A percentile compares a stretch with the other conserved stretches of the same genome.
Conservation (phyloP, 2,329 filamentous ascomycete genomes). For the Amylocarpus encephaloides region DNA sequence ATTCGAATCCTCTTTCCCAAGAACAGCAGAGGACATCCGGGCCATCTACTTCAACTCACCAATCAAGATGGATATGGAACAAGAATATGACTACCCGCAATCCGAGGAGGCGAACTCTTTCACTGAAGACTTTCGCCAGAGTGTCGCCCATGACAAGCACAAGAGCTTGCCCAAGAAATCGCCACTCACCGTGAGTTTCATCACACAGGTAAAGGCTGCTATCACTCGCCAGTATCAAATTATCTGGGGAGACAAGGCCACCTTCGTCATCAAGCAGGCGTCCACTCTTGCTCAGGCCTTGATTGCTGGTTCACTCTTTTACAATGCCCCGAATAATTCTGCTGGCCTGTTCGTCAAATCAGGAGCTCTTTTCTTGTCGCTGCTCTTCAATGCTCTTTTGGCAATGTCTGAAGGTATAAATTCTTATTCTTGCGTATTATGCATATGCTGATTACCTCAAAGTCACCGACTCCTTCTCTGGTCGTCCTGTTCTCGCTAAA, state of each 20-base stretch:
- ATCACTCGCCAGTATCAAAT: slow-evolving; percentile 58
- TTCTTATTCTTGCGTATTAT: neutral
- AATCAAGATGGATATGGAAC: slow-evolving; percentile 44
- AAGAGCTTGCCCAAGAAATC: slow-evolving; percentile 47
- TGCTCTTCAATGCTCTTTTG: slow-evolving; percentile 56
- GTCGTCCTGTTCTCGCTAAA: slow-evolving; percentile 52
- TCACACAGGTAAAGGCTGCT: slow-evolving; percentile 49
- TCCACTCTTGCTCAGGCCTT: slow-evolving; percentile 53
- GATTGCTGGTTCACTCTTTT: slow-evolving; percentile 62
- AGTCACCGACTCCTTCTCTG: slow-evolving; percentile 55
- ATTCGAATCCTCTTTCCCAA: slow-evolving; percentile 38
- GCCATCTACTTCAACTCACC: slow-evolving; percentile 45
- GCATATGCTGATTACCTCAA: neutral
- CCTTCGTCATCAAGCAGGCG: slow-evolving; percentile 56
- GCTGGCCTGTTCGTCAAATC: slow-evolving; percentile 57
- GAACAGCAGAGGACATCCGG: slow-evolving; percentile 40
- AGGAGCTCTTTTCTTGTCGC: slow-evolving; percentile 57
- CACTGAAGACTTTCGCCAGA: slow-evolving; percentile 45
- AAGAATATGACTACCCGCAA: slow-evolving; percentile 52
- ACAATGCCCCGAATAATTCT: slow-evolving; percentile 51
- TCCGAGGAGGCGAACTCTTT: slow-evolving; percentile 39
- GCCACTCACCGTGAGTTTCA: slow-evolving; percentile 49
- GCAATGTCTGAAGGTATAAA: slow-evolving; percentile 51
- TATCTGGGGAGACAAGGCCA: slow-evolving; percentile 57
- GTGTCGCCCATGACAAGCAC: slow-evolving; percentile 48